Evolutionary conservation across 2,329 filamentous ascomycete genomes (phyloP), one percentile per base, ranked within the genome.

Genomic region (Pseudocercospora pini-densiflorae): DNA sequence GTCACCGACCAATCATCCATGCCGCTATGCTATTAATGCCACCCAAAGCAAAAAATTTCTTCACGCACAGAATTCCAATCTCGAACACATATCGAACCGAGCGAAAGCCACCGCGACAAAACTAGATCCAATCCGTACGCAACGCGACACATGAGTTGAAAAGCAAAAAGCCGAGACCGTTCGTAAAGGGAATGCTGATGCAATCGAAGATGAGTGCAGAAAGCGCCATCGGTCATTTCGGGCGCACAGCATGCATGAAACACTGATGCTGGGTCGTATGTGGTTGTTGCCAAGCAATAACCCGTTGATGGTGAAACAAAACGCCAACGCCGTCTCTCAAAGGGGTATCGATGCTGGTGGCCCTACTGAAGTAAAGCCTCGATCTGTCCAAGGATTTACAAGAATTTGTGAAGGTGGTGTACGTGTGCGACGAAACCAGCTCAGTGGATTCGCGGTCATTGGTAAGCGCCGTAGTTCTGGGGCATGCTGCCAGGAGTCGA

Each of bases 401-500:
- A 64, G 65, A 67, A 70, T 54, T 60, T 54, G 49, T 36, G 58
- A 64, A 47, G 40, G 49, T 31, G 53, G 45, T 64, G 55, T 54
- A 60, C 58, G 58, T 47, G 53, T 64, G 29, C 55, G 53, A 61
- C 61, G 43, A 51, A 23, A 31, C 65, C 61, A 29, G 33, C 19
- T 47, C 36, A 36, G 45, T 31, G 45, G 59, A 29, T 55, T 29
- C 58, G 47, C 31, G 49, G 61, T 59, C 51, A 70, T 64, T 71
- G 70, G 62, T 71, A 70, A 19, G 61, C 65, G 61, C 64, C 64
- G 63, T 71, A 71, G 54, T 71, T 71, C 72, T 81, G 81, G 63
- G 80, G 77, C 72, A 79, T 80, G 47, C 75, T 73, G 55, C 72
- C 78, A 58, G 81, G 79, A 65, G 80, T 79, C 59, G 82, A 78